Conservation (phyloP, 495 filamentous ascomycete genomes). For the Aspergillus homomorphus region DNA sequence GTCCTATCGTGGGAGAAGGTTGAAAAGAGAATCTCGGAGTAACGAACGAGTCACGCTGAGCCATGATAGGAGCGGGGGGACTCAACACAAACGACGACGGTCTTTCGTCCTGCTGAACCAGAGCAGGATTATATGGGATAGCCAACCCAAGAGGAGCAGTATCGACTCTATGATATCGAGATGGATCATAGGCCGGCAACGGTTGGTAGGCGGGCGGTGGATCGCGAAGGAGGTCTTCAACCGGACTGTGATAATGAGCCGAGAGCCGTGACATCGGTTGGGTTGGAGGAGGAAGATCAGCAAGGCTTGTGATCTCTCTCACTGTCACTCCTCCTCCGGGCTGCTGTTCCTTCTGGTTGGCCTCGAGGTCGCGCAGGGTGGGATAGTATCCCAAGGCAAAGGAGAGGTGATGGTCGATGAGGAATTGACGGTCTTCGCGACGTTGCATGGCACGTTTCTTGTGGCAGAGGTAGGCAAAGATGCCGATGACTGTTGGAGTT, state of each 20-base stretch:
- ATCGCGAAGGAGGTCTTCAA: background rate
- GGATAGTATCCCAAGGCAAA: background rate
- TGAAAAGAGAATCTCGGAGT: background rate
- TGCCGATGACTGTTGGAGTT: constrained; percentile 22
- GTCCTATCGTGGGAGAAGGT: background rate
- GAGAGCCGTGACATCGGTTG: background rate
- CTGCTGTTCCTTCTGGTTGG: background rate
- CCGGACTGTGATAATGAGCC: background rate
- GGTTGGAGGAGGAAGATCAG: background rate
- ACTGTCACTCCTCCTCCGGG: background rate
- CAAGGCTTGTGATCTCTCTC: background rate
- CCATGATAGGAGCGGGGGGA: background rate
- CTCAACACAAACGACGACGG: background rate
- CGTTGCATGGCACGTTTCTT: constrained; percentile 24
- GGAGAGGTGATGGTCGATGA: constrained; percentile 17
- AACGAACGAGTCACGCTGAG: background rate
- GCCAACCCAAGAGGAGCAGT: constrained; percentile 2
- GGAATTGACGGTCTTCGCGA: constrained; percentile 17
- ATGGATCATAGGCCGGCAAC: constrained; percentile 22
- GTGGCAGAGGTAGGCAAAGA: constrained; percentile 23
- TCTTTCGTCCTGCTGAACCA: background rate
- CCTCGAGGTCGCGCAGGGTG: background rate
- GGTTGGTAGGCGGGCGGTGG: constrained; percentile 23
- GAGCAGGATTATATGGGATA: background rate
- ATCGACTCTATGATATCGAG: constrained; percentile 14